A percentile compares a stretch with the other conserved stretches of the same genome.
phyloP scores from a whole-genome alignment of 2,329 filamentous ascomycete species.

The Didymosphaeria variabile region DNA sequence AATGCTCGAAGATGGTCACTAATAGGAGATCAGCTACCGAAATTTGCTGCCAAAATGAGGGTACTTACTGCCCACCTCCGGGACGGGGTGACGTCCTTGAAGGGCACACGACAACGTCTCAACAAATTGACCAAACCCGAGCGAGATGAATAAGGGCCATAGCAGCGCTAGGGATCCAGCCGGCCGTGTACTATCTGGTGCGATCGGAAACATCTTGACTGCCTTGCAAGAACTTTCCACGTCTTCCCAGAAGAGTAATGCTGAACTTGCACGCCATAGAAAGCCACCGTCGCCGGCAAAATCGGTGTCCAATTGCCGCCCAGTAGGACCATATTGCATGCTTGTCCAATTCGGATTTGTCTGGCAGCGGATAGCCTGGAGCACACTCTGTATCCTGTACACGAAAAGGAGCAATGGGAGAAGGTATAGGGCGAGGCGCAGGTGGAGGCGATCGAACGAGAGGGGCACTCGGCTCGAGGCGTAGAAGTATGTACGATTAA shows the following conservation, averaged over 20 bases:
- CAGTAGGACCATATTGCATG: slow-evolving; percentile 57
- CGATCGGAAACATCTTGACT: slow-evolving; percentile 71
- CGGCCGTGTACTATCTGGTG: slow-evolving; percentile 64
- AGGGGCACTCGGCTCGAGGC: slow-evolving; percentile 85
- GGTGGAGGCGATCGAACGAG: slow-evolving; percentile 73
- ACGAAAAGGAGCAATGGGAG: slow-evolving; percentile 43
- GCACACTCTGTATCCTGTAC: slow-evolving; percentile 72
- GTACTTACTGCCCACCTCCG: slow-evolving; percentile 76
- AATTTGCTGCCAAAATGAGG: not conserved
- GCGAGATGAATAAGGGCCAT: slow-evolving; percentile 76
- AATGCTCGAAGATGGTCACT: slow-evolving; percentile 94
- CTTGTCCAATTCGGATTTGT: slow-evolving; percentile 64
- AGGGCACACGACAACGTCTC: slow-evolving; percentile 89
- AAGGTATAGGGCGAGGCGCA: slow-evolving; percentile 46
- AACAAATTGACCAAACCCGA: slow-evolving; percentile 81
- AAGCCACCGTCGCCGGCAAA: slow-evolving; percentile 69
- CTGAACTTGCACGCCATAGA: slow-evolving; percentile 76
- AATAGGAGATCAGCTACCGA: not conserved
- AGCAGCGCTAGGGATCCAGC: slow-evolving; percentile 79
- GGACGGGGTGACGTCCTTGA: slow-evolving; percentile 79
- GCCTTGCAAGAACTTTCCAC: slow-evolving; percentile 79
- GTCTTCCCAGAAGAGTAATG: slow-evolving; percentile 75
- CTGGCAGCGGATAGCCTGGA: slow-evolving; percentile 92
- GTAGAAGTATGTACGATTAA: slow-evolving; percentile 94
- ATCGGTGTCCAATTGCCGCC: slow-evolving; percentile 55